A percentile compares a stretch with the other conserved stretches of the same genome.
These are phyloP conservation scores for Phialophora tarda DNA, from an alignment of 2,329 filamentous ascomycete species.

Conservation along the genomic window DNA sequence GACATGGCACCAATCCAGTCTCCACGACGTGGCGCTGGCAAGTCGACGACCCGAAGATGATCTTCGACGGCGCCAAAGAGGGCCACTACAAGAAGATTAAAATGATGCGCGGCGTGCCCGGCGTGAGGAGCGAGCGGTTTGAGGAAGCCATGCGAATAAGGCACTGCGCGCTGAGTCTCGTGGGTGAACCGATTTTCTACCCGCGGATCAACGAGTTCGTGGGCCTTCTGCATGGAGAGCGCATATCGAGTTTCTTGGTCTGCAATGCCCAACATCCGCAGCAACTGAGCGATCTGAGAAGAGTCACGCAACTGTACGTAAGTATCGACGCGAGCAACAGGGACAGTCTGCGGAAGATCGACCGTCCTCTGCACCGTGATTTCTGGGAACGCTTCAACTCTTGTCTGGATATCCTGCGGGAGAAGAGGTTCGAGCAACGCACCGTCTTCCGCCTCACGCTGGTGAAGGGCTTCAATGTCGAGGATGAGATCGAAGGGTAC, in stretches of 20 bases:
- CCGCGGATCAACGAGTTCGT: conserved; percentile 95
- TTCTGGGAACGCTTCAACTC: conserved; percentile 96
- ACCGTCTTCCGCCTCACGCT: conserved; percentile 95
- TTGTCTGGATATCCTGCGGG: conserved; percentile 86
- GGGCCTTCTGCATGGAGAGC: conserved; percentile 78
- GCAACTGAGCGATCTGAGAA: conserved; percentile 78
- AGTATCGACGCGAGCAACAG: conserved; percentile 93
- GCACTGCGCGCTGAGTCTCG: conserved; percentile 88
- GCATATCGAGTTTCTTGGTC: conserved; percentile 91
- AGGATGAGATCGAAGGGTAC: conserved; percentile 89
- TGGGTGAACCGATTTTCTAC: conserved; percentile 98
- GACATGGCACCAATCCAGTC: conserved; percentile 95
- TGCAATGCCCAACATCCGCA: conserved; percentile 97
- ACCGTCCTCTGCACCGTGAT: conserved; percentile 89
- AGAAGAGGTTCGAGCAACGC: conserved; percentile 81
- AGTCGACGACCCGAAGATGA: conserved; percentile 85
- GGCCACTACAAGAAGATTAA: conserved; percentile 98
- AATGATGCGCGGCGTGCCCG: conserved; percentile 91
- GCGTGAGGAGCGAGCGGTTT: conserved; percentile 88
- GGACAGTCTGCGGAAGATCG: conserved; percentile 84
- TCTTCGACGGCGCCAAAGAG: conserved; percentile 87
- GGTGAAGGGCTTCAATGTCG: conserved; percentile 97
- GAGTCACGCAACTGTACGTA: conserved; percentile 94
- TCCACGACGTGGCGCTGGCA: conserved; percentile 97
- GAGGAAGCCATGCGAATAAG: conserved; percentile 90